Evolutionary conservation across 345 rosid species (phyloP), one percentile per base, ranked within the genome.

Genomic region (Clarkia xantiana): DNA sequence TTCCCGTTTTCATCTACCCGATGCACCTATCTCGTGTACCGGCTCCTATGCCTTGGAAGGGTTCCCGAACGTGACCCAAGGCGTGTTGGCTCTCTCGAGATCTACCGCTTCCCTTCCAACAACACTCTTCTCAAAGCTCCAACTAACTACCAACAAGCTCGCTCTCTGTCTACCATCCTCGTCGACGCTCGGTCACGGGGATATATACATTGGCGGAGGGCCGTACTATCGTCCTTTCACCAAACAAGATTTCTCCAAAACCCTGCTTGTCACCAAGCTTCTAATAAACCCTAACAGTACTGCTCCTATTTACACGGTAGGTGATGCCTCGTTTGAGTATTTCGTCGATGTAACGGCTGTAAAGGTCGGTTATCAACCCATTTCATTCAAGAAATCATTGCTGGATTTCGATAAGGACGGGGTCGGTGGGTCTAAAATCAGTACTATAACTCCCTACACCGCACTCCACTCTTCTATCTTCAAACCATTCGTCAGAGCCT

Each of bases 351-450:
- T 64, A 2, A 67, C 25, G 6, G 55, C 68, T 40, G 56, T 74
- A 36, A 64, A 22, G 15, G 49, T 74, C 18, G 62, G 47, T 14
- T 60, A 54, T 0, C 53, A 62, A 4, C 4, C 18, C 1, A 53
- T 70, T 10, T 14, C 22, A 14, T 36, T 74, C 17, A 67, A 74
- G 40, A 6, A 38, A 3, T 41, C 68, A 1, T 41, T 71, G 65
- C 53, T 73, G 3, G 36, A 41, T 13, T 57, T 70, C 3, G 23
- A 54, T 13, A 63, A 47, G 4, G 40, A 55, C 40, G 75, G 76
- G 0, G 10, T 17, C n/a, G 83, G 83, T 10, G 83, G 87, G 6
- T 72, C 83, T 1, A 70, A 60, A 58, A 48, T 80, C 56, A 70
- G 72, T 67, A 66, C 80, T 3, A 44, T 58, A 0, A 18, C 23